These are phyloP conservation scores for Solanum aculeatissimum DNA, from an alignment of 305 asterid species.

Conservation along the genomic window DNA sequence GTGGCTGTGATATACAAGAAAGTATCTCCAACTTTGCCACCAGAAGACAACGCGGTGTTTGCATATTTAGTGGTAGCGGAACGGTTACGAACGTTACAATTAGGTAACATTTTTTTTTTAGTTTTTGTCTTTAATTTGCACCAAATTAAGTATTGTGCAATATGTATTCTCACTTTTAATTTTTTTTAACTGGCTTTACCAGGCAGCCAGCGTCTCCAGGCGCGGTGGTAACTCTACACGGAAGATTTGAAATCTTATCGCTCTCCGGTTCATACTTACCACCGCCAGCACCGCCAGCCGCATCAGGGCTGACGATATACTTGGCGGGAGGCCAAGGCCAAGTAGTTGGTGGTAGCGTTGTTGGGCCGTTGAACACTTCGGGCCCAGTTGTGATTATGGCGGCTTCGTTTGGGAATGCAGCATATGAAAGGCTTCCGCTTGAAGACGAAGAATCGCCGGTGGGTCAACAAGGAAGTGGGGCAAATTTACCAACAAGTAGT, in stretches of 20 bases:
- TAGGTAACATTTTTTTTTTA: not conserved
- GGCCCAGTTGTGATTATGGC: conserved; percentile 89
- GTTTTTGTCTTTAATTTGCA: not conserved
- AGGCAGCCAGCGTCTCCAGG: conserved; percentile 76
- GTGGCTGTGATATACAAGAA: conserved; percentile 63
- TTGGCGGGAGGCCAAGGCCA: conserved; percentile 85
- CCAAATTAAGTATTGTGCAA: not conserved
- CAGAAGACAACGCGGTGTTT: conserved; percentile 70
- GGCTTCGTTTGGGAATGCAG: conserved; percentile 82
- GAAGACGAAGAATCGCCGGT: conserved; percentile 55
- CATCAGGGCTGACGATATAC: conserved; percentile 60
- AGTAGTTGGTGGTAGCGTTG: conserved; percentile 80
- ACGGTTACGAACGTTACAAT: conserved; percentile 64
- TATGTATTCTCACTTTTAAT: not conserved
- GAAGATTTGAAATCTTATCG: conserved; percentile 69
- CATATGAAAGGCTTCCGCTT: conserved; percentile 72
- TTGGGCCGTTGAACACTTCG: conserved; percentile 59
- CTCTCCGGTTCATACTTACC: conserved; percentile 78
- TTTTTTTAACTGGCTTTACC: not conserved
- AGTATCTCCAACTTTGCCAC: conserved; percentile 62
- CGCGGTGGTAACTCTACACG: conserved; percentile 56
- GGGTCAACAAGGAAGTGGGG: conserved; percentile 17
- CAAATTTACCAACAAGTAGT: conserved; percentile 22
- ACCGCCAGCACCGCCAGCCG: conserved; percentile 79
- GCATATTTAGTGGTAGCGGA: conserved; percentile 69